Conservation (phyloP, 2,329 filamentous ascomycete species). For the Colletotrichum tanaceti region DNA sequence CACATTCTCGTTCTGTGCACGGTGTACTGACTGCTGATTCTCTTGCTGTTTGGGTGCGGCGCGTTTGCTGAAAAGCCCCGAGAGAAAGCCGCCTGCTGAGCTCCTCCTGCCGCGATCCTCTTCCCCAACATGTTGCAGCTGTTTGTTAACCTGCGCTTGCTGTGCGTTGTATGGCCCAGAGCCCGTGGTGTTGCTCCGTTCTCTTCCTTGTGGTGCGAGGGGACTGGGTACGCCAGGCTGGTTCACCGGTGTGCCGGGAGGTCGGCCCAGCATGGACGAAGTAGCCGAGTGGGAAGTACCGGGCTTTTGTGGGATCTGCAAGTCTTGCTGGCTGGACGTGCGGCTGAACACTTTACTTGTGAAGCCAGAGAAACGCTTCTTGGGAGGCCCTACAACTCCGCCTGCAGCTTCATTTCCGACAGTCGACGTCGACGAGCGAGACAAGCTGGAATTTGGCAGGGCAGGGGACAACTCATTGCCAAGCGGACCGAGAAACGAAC, state of each 20-base stretch:
- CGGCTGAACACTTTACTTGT: conserved; percentile 48
- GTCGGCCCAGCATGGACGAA: conserved; percentile 42
- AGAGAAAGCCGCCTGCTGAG: conserved; percentile 43
- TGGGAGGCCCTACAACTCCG: conserved; percentile 43
- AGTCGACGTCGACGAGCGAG: conserved; percentile 47
- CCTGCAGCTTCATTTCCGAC: conserved; percentile 38
- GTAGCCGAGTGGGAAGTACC: conserved; percentile 42
- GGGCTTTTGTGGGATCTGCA: conserved; percentile 36
- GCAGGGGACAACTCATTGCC: conserved; percentile 29
- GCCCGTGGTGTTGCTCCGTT: conserved; percentile 43
- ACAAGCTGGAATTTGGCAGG: conserved; percentile 38
- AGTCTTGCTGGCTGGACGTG: conserved; percentile 41
- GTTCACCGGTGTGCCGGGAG: conserved; percentile 19
- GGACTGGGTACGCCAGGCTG: conserved; percentile 29
- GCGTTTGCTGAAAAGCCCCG: conserved; percentile 43
- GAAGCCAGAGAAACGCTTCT: conserved; percentile 60
- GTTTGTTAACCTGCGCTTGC: conserved; percentile 11
- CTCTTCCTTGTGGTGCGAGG: conserved; percentile 24
- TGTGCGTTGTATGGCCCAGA: conserved; percentile 32
- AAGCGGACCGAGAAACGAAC: conserved; percentile 52
- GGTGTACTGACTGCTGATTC: conserved; percentile 24
- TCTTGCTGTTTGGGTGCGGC: conserved; percentile 43
- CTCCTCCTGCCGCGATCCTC: conserved; percentile 43
- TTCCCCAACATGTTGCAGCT: conserved; percentile 34
- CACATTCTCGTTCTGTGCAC: conserved; percentile 5